phyloP scores from a whole-genome alignment of 1,284 basidiomycete species.

The Inonotus hispidus region DNA sequence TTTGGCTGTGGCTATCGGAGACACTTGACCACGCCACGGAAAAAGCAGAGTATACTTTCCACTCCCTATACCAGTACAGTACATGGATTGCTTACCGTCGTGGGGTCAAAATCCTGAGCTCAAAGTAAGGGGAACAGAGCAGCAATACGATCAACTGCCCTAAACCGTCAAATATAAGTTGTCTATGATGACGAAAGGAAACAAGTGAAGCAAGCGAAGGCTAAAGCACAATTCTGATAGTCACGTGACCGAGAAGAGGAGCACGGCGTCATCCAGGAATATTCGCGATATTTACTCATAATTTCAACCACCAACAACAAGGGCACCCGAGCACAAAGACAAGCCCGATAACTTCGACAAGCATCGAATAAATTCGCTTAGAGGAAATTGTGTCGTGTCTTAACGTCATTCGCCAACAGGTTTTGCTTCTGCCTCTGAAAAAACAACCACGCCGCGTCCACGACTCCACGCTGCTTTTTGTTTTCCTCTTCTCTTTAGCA shows the following conservation, averaged over 20 bases:
- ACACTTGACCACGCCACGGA: conserved; percentile 26
- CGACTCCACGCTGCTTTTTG: neutral
- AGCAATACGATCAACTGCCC: no score
- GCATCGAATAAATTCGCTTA: neutral
- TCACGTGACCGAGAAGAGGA: neutral
- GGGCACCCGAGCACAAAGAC: neutral
- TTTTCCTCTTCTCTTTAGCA: neutral
- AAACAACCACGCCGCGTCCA: neutral
- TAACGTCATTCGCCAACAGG: neutral
- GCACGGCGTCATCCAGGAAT: neutral
- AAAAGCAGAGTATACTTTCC: conserved; percentile 28
- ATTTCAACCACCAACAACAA: neutral
- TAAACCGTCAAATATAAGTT: no score
- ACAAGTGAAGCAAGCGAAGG: no score
- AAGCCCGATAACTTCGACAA: neutral
- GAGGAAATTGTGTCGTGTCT: neutral
- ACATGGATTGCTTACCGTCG: conserved; percentile 30
- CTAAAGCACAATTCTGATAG: no score
- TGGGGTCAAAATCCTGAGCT: conserved; percentile 47
- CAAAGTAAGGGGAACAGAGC: conserved; percentile 48
- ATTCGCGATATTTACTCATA: neutral
- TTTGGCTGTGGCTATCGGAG: conserved; percentile 33
- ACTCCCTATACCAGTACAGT: conserved; percentile 24
- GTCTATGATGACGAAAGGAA: no score
- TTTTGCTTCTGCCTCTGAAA: neutral